Percentiles rank a stretch among this genome's conserved stretches.
phyloP scores from a whole-genome alignment of 2,329 filamentous ascomycete genomes.

The Colletotrichum orchidophilum region DNA sequence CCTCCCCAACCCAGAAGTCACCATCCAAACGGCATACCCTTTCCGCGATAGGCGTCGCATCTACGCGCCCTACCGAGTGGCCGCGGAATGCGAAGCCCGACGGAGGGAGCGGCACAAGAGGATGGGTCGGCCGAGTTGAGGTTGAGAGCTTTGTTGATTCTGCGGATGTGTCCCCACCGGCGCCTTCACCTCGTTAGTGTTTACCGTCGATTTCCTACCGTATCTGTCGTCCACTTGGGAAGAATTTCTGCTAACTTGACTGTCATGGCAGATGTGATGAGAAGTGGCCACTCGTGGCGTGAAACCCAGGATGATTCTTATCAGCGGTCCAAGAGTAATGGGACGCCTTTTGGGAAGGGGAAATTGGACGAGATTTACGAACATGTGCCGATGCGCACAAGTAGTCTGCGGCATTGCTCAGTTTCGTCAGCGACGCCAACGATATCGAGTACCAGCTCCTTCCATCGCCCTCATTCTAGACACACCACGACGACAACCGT shows the following conservation, averaged over 20 bases:
- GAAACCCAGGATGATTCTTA: slow-evolving; percentile 31
- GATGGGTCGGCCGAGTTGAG: slow-evolving; percentile 31
- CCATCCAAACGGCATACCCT: slow-evolving; percentile 23
- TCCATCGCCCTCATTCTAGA: slow-evolving; percentile 50
- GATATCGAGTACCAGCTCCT: slow-evolving; percentile 51
- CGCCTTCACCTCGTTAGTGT: slow-evolving; percentile 41
- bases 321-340: slow-evolving; percentile 37
- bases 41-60: slow-evolving; percentile 1
- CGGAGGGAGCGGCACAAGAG: slow-evolving; percentile 1
- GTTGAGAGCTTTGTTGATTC: slow-evolving; percentile 31
- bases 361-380: slow-evolving; percentile 48
- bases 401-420: slow-evolving; percentile 52
- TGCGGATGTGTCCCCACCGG: slow-evolving; percentile 24
- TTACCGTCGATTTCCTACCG: slow-evolving; percentile 30
- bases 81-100: slow-evolving; percentile 4
- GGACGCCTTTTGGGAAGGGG: slow-evolving; percentile 37
- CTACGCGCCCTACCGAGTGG: slow-evolving; percentile 14
- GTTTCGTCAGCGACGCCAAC: slow-evolving; percentile 52
- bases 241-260: not conserved
- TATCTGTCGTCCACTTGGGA: not conserved
- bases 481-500: slow-evolving; percentile 57
- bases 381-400: slow-evolving; percentile 46
- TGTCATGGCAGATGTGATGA: slow-evolving; percentile 26
- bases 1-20: slow-evolving; percentile 30
- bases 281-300: slow-evolving; percentile 27